phyloP scores from a whole-genome alignment of 2,329 filamentous ascomycete species.

The Biscogniauxia mediterranea region DNA sequence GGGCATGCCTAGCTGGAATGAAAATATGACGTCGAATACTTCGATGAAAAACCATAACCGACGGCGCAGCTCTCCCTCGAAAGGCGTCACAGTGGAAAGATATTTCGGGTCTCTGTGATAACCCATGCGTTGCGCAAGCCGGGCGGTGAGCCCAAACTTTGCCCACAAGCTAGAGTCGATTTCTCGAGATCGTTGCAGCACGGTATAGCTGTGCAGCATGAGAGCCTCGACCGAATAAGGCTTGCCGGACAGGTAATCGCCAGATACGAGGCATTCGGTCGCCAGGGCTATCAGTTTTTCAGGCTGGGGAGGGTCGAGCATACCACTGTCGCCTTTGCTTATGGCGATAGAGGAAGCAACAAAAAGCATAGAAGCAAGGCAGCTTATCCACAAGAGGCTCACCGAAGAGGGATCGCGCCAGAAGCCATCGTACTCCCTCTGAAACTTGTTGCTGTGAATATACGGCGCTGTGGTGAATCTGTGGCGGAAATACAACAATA shows the following conservation, averaged over 20 bases:
- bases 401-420: slow-evolving; percentile 41
- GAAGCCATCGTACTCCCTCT: slow-evolving; percentile 47
- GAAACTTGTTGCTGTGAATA: slow-evolving; percentile 42
- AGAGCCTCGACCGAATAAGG: slow-evolving; percentile 49
- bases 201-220: slow-evolving; percentile 44
- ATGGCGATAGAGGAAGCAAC: slow-evolving; percentile 39
- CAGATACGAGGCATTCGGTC: slow-evolving; percentile 47
- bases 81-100: slow-evolving; percentile 43
- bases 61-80: slow-evolving; percentile 51
- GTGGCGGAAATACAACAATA: slow-evolving; percentile 35
- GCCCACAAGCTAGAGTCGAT: slow-evolving; percentile 46
- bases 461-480: slow-evolving; percentile 35
- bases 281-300: slow-evolving; percentile 37
- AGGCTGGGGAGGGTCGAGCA: slow-evolving; percentile 27
- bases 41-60: slow-evolving; percentile 48
- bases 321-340: slow-evolving; percentile 29
- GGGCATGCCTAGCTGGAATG: slow-evolving; percentile 53
- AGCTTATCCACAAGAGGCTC: slow-evolving; percentile 49
- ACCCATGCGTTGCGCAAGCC: slow-evolving; percentile 51
- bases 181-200: slow-evolving; percentile 41
- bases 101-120: slow-evolving; percentile 49
- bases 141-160: slow-evolving; percentile 44
- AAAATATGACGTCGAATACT: slow-evolving; percentile 47
- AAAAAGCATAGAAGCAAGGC: slow-evolving; percentile 47
- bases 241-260: slow-evolving; percentile 45